Percentiles rank a stretch among this genome's conserved stretches.
phyloP scores from a whole-genome alignment of 768 basidiomycete species.

The Baorangia bicolor region DNA sequence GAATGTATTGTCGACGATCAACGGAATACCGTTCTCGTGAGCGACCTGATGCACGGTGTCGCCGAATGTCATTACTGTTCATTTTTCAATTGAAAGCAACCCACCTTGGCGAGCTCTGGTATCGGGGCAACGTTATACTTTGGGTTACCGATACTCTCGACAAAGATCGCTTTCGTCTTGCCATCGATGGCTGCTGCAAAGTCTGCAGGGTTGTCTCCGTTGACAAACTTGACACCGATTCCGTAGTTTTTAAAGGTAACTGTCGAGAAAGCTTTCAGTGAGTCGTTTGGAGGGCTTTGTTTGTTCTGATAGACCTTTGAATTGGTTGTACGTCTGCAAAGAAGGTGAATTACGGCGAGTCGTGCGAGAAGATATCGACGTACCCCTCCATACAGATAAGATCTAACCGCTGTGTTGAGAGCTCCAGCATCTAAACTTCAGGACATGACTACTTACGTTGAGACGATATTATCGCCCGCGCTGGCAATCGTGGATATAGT shows the following conservation, averaged over 20 bases:
- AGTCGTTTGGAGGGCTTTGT: too few relatives aligned
- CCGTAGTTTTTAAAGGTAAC: conserved; percentile 18
- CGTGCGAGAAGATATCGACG: not conserved
- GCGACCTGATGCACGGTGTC: conserved; percentile 47
- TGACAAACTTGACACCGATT: conserved; percentile 46
- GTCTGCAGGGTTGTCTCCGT: conserved; percentile 49
- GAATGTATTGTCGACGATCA: conserved; percentile 82
- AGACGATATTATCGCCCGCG: conserved; percentile 76
- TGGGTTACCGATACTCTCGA: conserved; percentile 81
- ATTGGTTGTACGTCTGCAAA: conserved; percentile 20
- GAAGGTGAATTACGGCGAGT: not conserved
- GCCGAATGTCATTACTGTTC: not conserved
- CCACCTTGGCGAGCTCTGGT: conserved; percentile 64
- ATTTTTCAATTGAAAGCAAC: not conserved
- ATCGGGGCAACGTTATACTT: conserved; percentile 68
- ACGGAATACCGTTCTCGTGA: conserved; percentile 67
- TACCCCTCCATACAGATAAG: conserved; percentile 22
- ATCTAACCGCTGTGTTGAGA: conserved; percentile 1
- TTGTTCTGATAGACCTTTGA: conserved; percentile 10
- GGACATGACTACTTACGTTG: conserved; percentile 54
- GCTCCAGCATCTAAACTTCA: conserved; percentile 12
- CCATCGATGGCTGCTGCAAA: conserved; percentile 72
- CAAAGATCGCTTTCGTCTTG: conserved; percentile 72
- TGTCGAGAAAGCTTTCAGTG: not conserved
- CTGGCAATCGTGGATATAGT: conserved; percentile 59